phyloP scores from a whole-genome alignment of 2,329 filamentous ascomycete genomes.

The Talaromyces sp. region DNA sequence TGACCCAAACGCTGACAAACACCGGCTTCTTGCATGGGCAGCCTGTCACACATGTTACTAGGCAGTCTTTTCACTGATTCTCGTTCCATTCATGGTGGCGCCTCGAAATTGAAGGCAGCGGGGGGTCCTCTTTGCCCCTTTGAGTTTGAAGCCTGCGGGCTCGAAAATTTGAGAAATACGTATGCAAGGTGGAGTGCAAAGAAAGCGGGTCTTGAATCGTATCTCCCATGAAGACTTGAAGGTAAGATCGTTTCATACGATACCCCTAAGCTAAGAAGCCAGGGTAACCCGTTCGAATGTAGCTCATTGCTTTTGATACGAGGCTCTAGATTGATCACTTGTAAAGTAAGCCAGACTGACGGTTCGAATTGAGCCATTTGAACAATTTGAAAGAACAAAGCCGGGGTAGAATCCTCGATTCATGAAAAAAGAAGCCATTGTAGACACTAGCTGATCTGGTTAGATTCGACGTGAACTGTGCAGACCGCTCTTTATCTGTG shows the following conservation, averaged over 20 bases:
- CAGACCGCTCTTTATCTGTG: background rate
- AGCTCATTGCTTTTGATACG: background rate
- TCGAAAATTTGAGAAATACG: too few species aligned
- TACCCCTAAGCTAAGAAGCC: background rate
- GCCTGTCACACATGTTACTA: background rate
- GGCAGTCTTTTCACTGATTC: background rate
- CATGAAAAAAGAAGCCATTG: background rate
- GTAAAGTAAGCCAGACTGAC: background rate
- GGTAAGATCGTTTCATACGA: background rate
- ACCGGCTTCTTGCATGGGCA: background rate
- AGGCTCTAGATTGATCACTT: background rate
- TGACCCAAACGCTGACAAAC: background rate
- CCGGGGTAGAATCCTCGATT: background rate
- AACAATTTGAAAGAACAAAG: background rate
- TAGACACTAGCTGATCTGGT: background rate
- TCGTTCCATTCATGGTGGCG: background rate
- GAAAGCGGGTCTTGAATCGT: background rate
- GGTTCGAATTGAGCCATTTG: background rate
- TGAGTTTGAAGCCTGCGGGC: too few species aligned
- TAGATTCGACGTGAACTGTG: background rate
- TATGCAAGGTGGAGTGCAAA: background rate
- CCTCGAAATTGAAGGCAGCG: too few species aligned
- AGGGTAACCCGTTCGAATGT: background rate
- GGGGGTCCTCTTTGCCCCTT: background rate
- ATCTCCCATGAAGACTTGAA: background rate